phyloP scores from a whole-genome alignment of 495 filamentous ascomycete species.

The Staphylotrichum longicolle region DNA sequence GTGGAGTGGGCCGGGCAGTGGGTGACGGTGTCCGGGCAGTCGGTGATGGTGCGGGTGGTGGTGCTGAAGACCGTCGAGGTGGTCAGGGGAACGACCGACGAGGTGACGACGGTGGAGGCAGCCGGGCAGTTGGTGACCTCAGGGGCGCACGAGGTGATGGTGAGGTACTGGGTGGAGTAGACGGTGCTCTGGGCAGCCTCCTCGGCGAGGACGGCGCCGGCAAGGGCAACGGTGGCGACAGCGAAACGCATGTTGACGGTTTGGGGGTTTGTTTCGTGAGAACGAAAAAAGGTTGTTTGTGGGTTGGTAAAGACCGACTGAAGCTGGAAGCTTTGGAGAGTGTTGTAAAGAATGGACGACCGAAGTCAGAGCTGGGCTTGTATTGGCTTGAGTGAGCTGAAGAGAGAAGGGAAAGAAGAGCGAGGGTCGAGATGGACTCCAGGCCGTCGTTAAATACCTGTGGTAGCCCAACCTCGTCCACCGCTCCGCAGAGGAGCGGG shows the following conservation, averaged over 20 bases:
- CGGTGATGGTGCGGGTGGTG: slow-evolving; percentile 56
- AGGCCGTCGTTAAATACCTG: slow-evolving; percentile 34
- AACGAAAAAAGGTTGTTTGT: slow-evolving; percentile 33
- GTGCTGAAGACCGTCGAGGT: slow-evolving; percentile 52
- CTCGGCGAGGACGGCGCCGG: slow-evolving; percentile 44
- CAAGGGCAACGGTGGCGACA: slow-evolving; percentile 48
- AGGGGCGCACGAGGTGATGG: slow-evolving; percentile 55
- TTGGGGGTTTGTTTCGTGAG: slow-evolving; percentile 35
- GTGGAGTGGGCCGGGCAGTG: slow-evolving; percentile 58
- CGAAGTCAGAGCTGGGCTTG: slow-evolving; percentile 53
- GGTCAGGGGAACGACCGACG: slow-evolving; percentile 41
- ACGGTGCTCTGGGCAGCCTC: slow-evolving; percentile 42
- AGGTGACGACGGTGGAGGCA: slow-evolving; percentile 39
- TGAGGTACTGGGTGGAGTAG: slow-evolving; percentile 56
- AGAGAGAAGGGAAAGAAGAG: slow-evolving; percentile 39
- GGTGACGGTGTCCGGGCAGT: slow-evolving; percentile 57
- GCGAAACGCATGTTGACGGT: slow-evolving; percentile 57
- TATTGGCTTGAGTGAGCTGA: slow-evolving; percentile 53
- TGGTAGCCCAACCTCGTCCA: slow-evolving; percentile 3
- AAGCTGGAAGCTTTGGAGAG: slow-evolving; percentile 45
- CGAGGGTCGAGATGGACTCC: slow-evolving; percentile 27
- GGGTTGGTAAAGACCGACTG: slow-evolving; percentile 39
- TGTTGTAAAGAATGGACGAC: slow-evolving; percentile 59
- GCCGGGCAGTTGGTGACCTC: slow-evolving; percentile 56
- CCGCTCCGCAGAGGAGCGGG: slow-evolving; percentile 23